phyloP scores from a whole-genome alignment of 192 early-diverging fungal genomes.

The Lobulomyces angularis region DNA sequence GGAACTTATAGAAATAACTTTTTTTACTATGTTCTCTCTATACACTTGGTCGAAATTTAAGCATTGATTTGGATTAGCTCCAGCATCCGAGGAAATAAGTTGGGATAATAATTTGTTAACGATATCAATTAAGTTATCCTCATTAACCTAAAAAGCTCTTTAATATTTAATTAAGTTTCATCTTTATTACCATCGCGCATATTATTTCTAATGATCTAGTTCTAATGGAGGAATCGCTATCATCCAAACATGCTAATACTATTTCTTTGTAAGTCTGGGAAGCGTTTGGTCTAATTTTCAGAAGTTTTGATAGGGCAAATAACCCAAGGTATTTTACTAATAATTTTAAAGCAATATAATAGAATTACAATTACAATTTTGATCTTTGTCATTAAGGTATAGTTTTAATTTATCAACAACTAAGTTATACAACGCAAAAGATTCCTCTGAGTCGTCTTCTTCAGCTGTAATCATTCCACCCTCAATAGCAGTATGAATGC shows the following conservation, averaged over 20 bases:
- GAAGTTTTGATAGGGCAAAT: slow-evolving; percentile 68
- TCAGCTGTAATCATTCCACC: slow-evolving; percentile 73
- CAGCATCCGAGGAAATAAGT: slow-evolving; percentile 33
- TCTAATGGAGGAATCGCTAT: slow-evolving; percentile 83
- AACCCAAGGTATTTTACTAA: slow-evolving; percentile 87
- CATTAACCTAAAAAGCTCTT: slow-evolving; percentile 41
- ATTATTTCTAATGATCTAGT: slow-evolving; percentile 77
- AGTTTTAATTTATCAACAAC: slow-evolving; percentile 69
- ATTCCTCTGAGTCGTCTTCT: slow-evolving; percentile 27
- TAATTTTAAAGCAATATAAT: not conserved
- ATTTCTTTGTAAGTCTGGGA: slow-evolving; percentile 71
- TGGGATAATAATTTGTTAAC: slow-evolving; percentile 76
- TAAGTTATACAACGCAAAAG: slow-evolving; percentile 60
- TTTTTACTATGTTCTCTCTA: slow-evolving; percentile 40
- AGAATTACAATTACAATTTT: slow-evolving; percentile 58
- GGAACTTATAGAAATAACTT: slow-evolving; percentile 71
- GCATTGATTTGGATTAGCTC: slow-evolving; percentile 6
- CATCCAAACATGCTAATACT: slow-evolving; percentile 79
- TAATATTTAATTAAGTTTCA: slow-evolving; percentile 3
- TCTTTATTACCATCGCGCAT: slow-evolving; percentile 55
- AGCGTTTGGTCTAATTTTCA: slow-evolving; percentile 69
- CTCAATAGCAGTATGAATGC: slow-evolving; percentile 82
- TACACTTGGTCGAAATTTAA: slow-evolving; percentile 3
- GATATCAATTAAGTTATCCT: slow-evolving; percentile 64
- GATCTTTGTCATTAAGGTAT: slow-evolving; percentile 78